Base-by-base conservation (phyloP, 495 filamentous ascomycete genomes). In the Aspergillus diversus region DNA sequence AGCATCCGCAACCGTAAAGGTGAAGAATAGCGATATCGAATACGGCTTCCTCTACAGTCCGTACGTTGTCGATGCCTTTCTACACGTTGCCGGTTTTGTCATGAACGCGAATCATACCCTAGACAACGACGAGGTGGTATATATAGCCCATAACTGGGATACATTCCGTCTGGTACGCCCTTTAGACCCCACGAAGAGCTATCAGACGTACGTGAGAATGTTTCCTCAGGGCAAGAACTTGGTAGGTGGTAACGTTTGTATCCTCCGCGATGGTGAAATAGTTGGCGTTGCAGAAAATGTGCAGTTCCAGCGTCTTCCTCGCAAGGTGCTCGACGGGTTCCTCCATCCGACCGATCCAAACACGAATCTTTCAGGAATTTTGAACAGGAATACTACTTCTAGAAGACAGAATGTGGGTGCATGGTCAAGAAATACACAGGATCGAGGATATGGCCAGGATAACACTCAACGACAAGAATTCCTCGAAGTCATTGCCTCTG, bases 31-130 rank as follows among this genome's bases (percentile, higher is more conserved):
- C 4, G 63, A 33, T 16, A 21, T 42, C 21, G 55, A 62, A 0
- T 11, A 42, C 9, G 15, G 3, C 7, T 63, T 60, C 4, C 31
- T 48, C 2, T 63, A 50, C 48, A 52, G 57, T 27, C 71, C 66
- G 66, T 82, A 54, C 69, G 83, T 49, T 74, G 80, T 86, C 59
- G 84, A 86, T 66, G 75, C 71, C 39, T 48, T 84, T 6, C 69
- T 66, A 33, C 84, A 86, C 62, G 64, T 84, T 33, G 75, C 80
- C 7, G 83, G 83, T 7, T 86, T 86, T 67, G 80, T 84, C 42
- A 77, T 84, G 69, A 86, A 86, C 63, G 80, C 68, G 16, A 80
- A 75, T 21, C 82, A 83, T 35, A 65, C 73, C 5, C 59, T 77
- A 15, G 81, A 84, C 59, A 75, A 75, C 1, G 73, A 77, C 27